Evolutionary conservation across 257 asterid genomes (phyloP), one percentile per base, ranked within the genome.

Genomic region (Solanum corneliomulleri): DNA sequence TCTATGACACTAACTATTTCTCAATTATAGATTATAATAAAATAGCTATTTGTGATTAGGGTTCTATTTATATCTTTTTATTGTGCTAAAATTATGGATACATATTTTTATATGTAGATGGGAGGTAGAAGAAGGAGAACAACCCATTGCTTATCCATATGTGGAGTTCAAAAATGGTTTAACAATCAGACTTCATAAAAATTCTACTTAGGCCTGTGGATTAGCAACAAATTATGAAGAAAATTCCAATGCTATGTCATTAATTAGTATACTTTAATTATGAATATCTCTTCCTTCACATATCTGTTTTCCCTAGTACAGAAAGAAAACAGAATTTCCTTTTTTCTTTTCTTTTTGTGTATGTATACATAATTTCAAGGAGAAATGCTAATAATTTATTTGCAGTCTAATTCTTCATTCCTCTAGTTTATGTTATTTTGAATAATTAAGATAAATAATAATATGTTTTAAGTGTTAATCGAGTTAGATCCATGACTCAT

Each of bases 111-210:
- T 31, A 2, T 86, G 82, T 88, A 93, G 98, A 84, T 95, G 98
- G 98, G 91, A 91, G 2, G 87, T 93, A 1, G 94, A 92, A 87
- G 96, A 93, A 27, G 94, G 92, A 11, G 97, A 93, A 86, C 88
- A 93, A 21, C 93, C 97, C 7, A 83, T 93, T 16, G 97, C 98
- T 35, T 90, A 93, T 91, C 98, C 98, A 23, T 93, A 93, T 62
- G 97, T 95, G 56, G 98, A 93, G 86, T 95, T 95, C 74, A 87
- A 72, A 58, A 91, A 80, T 41, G 97, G 93, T 35, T 86, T 95
- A 56, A 91, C 72, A 86, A 71, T 94, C 78, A 90, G 86, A 44
- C 82, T 92, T 76, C 80, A 90, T 25, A 39, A 81, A 81, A 81
- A 47, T 49, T 81, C 69, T 45, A 78, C n/a, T 29, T 78, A 78